Evolutionary conservation across 1,139 yeast genomes (phyloP), one percentile per base, ranked within the genome.

Genomic region (Pneumocystis murina): DNA sequence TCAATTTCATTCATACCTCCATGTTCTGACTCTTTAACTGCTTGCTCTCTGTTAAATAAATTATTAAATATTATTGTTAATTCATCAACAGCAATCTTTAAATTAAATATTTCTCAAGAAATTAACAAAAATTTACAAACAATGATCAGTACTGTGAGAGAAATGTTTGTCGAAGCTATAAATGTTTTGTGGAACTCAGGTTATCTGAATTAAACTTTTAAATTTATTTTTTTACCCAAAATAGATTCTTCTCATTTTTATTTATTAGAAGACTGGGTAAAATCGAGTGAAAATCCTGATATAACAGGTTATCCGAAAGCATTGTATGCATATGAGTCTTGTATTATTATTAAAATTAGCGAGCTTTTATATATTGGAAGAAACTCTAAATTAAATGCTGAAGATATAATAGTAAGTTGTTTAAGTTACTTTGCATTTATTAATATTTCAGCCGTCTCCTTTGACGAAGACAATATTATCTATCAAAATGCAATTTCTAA

Each of bases 21-120:
- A 0, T 75, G 76, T 64, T 77, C 87, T 0, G 85, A 84, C 68
- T 80, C 85, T 8, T 73, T 85, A 39, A 78, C 86, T 62, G 77
- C 85, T 1, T 73, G 80, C 24, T 76, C 79, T 66, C 82, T 80
- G 68, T 70, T 82, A 43, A 77, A 80, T 60, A 71, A 75, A 65
- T 73, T 82, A 61, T 71, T 78, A 61, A 74, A 75, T 62, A 70
- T 75, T 14, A 69, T 79, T 62, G 70, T 80, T 61, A 71, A 74
- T 59, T 71, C 77, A 57, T 76, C 82, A 59, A 76, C 76, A 57
- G 78, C 76, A 54, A 69, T 82, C 43, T 80, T 81, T 0, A 78
- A 77, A 61, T 70, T 81, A 14, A 71, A 74, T 3, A 74, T 80
- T 48, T 48, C 55, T 2, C 16, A 48, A 48, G 55, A 48, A 48